A percentile compares a stretch with the other conserved stretches of the same genome.
Evolutionary conservation across 2,329 filamentous ascomycete species (phyloP).

Genomic region (Penicillium sclerotigenum): DNA sequence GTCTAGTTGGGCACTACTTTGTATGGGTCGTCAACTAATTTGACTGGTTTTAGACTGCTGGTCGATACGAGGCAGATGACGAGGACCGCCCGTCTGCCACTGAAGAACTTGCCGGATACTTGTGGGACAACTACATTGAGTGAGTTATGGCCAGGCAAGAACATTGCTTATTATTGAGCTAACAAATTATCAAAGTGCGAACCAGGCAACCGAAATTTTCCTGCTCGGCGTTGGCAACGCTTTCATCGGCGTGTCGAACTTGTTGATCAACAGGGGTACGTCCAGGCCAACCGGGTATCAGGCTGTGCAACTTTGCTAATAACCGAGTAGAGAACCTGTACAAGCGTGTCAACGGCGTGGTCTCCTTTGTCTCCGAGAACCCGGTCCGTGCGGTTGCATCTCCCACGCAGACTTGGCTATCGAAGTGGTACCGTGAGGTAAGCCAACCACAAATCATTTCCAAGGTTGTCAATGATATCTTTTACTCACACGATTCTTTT

Average conservation of each 20-base stretch:
- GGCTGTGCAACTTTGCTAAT: conserved; percentile 8
- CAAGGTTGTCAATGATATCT: not conserved
- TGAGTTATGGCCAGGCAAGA: conserved; percentile 33
- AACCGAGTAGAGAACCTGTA: conserved; percentile 55
- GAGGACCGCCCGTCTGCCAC: conserved; percentile 54
- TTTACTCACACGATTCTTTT: not conserved
- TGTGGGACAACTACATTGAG: conserved; percentile 98
- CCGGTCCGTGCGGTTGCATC: conserved; percentile 77
- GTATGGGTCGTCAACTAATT: not conserved
- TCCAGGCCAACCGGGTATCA: not conserved
- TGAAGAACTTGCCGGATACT: conserved; percentile 73
- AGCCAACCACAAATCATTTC: conserved; percentile 10
- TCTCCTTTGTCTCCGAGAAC: conserved; percentile 76
- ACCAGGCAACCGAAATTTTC: conserved; percentile 68
- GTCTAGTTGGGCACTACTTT: conserved; percentile 12
- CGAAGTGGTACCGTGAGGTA: conserved; percentile 75
- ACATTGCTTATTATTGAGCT: not conserved
- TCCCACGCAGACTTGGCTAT: conserved; percentile 64
- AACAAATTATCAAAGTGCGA: conserved; percentile 48
- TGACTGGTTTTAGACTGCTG: conserved; percentile 18
- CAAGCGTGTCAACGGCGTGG: conserved; percentile 64
- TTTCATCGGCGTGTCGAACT: conserved; percentile 75
- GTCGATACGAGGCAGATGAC: conserved; percentile 47
- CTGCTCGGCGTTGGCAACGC: conserved; percentile 88
- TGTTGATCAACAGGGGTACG: conserved; percentile 72